Base-by-base conservation (phyloP, 192 early-diverging fungal genomes). In the Rhizophagus clarus region DNA sequence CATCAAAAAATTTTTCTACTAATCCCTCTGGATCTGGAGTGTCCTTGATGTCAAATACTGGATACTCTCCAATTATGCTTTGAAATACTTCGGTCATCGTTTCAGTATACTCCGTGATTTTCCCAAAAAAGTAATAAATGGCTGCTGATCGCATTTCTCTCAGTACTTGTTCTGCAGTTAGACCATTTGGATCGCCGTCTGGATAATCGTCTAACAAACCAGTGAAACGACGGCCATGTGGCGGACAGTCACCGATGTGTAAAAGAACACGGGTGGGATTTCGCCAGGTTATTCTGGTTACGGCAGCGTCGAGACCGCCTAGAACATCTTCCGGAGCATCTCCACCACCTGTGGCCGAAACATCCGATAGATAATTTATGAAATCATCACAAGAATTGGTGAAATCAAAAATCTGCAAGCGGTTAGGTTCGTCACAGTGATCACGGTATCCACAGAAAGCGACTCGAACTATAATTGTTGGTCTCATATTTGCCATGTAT, bases 371-470 rank as follows among this genome's bases (percentile, higher is more conserved):
- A 11, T 42, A 3, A 22, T n/a, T 17, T 37, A n/a, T 8, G 8
- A 70, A 70, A 1, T 70, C 9, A 17, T 40, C 22, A 1, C 8
- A 42, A 8, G 68, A 37, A 9, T 32, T 40, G 22, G 68, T 70
- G 32, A 70, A 70, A n/a, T 37, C 34, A 22, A 70, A 42, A 40
- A 40, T 70, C 8, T 42, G 34, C 8, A 70, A 3, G 4, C 34
- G 32, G 51, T 56, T 20, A 70, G 4, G 8, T 0, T 4, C 10
- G 24, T 70, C 68, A 9, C 68, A 40, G 22, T 70, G 20, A 3
- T 81, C 80, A 34, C 80, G 73, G 66, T 81, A 81, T 5, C 80
- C 80, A 49, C 72, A 76, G 29, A 81, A 76, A 14, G 63, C 80
- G 12, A 68, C 22, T 1, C 74, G 45, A 47, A 81, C 45, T 78